Base-by-base conservation (phyloP, 768 basidiomycete genomes). In the Phaffia tasmanica region DNA sequence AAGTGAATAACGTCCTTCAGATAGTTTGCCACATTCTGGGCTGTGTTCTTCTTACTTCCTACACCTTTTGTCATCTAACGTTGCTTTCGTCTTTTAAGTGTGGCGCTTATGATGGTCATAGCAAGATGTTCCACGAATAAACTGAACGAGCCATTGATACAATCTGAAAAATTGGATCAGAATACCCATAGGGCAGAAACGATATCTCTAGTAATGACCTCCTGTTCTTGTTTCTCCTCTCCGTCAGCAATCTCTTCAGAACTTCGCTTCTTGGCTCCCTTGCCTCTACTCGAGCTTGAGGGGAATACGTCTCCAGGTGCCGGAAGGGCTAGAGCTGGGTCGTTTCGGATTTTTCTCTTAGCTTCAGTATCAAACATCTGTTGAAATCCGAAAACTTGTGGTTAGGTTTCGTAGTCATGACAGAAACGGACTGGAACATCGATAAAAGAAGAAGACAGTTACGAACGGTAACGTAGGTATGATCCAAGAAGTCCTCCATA, bases 401-500 rank as follows among this genome's bases (percentile, higher is more conserved):
- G 58, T 23, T 23, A 60, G 21, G 32, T 6, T 30, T 35, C 32
- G 51, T 58, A 16, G 25, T 21, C 18, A 49, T 9, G 16, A 2
- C 18, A 14, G 49, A n/a, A 30, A 15, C 14, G 6, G 16, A 4
- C 25, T 57, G 46, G 18, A 2, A 23, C 62, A 57, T 25, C 75
- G 35, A 50, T 47, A n/a, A 15, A 35, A 30, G 32, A 23, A n/a
- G 29, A 60, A 57, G 25, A 76, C 21, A 48, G n/a, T 35, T 42
- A 30, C 84, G 63, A 71, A 91, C 89, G 70, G 89, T 89, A 49
- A 80, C 82, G 72, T 89, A 91, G 2, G 88, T 87, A 74, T 98
- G 94, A 75, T 98, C 95, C 74, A 97, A 76, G 76, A 98, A 99
- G 74, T 98, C 94, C 71, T 98, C 94, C 83, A 95, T 83, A 18